Percentiles rank a stretch among this genome's conserved stretches.
phyloP scores from a whole-genome alignment of 2,329 filamentous ascomycete species.

The Fusarium sp. region DNA sequence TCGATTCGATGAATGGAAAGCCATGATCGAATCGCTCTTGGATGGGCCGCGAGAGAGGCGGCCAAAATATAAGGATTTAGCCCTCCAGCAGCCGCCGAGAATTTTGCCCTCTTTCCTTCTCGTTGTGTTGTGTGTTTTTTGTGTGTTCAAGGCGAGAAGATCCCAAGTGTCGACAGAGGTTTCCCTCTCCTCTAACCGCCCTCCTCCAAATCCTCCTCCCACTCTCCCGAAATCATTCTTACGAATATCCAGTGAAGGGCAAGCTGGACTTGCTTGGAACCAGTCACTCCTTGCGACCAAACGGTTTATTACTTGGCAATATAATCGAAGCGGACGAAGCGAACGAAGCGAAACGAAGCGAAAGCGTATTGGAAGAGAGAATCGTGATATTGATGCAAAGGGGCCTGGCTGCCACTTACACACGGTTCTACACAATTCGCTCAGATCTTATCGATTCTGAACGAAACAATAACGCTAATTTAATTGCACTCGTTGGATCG shows the following conservation, averaged over 20 bases:
- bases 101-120: constrained; percentile 57
- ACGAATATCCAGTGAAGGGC: constrained; percentile 58
- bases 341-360: constrained; percentile 11
- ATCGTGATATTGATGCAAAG: constrained; percentile 46
- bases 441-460: constrained; percentile 43
- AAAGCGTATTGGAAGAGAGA: constrained; percentile 7
- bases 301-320: constrained; percentile 21
- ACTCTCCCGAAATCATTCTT: constrained; percentile 38
- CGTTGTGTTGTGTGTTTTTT: constrained; percentile 44
- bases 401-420: constrained; percentile 43
- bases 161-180: constrained; percentile 64
- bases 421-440: constrained; percentile 34
- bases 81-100: constrained; percentile 56
- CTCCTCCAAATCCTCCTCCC: constrained; percentile 49
- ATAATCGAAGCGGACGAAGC: constrained; percentile 21
- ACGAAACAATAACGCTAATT: constrained; percentile 46
- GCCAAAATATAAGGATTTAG: constrained; percentile 71
- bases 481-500: constrained; percentile 45
- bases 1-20: constrained; percentile 25
- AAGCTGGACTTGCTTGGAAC: constrained; percentile 72
- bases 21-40: constrained; percentile 44
- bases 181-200: constrained; percentile 50
- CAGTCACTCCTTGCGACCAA: constrained; percentile 58
- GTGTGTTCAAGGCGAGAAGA: constrained; percentile 54
- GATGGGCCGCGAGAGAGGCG: constrained; percentile 55